Percentiles rank a stretch among this genome's conserved stretches.
Evolutionary conservation across 1,284 basidiomycete species (phyloP).

Genomic region (Moesziomyces sp.): DNA sequence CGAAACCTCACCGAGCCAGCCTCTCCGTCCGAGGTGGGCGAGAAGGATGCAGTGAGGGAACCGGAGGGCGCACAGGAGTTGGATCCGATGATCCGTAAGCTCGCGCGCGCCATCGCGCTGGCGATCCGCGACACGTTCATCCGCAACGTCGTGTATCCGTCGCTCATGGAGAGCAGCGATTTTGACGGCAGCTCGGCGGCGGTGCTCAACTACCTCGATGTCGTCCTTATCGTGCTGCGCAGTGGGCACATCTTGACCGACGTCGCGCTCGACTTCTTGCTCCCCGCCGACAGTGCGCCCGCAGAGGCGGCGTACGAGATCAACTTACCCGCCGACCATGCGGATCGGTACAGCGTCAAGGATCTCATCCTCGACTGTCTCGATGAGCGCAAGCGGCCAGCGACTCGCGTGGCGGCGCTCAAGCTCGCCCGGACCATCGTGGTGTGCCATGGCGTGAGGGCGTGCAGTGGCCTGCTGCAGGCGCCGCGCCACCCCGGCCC

Average conservation of each 20-base stretch:
- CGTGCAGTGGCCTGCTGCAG: conserved; percentile 25
- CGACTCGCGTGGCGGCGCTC: conserved; percentile 45
- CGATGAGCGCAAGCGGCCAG: conserved; percentile 14
- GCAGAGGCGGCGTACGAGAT: conserved; percentile 11
- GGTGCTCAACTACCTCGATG: conserved; percentile 95
- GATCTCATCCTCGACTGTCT: conserved; percentile 58
- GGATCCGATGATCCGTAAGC: conserved; percentile 38
- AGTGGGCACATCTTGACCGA: conserved; percentile 54
- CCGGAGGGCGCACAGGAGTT: conserved; percentile 4
- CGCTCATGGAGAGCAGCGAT: conserved; percentile 91
- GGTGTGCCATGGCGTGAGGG: conserved; percentile 49
- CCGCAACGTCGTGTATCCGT: conserved; percentile 91
- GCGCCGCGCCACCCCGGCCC: conserved; percentile 13
- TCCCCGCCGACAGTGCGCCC: conserved; percentile 8
- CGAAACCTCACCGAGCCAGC: conserved; percentile 21
- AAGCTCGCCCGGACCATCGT: conserved; percentile 50
- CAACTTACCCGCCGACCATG: conserved; percentile 20
- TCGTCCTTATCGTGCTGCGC: conserved; percentile 52
- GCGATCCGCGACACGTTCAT: conserved; percentile 87
- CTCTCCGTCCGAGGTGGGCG: conserved; percentile 1
- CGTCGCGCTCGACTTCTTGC: conserved; percentile 51
- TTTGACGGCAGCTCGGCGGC: conserved; percentile 92
- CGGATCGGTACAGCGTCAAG: conserved; percentile 49
- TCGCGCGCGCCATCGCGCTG: conserved; percentile 37
- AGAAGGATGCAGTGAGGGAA: conserved; percentile 4